These are phyloP conservation scores for Quercus alba DNA, from an alignment of 306 rosid genomes.

Conservation along the genomic window DNA sequence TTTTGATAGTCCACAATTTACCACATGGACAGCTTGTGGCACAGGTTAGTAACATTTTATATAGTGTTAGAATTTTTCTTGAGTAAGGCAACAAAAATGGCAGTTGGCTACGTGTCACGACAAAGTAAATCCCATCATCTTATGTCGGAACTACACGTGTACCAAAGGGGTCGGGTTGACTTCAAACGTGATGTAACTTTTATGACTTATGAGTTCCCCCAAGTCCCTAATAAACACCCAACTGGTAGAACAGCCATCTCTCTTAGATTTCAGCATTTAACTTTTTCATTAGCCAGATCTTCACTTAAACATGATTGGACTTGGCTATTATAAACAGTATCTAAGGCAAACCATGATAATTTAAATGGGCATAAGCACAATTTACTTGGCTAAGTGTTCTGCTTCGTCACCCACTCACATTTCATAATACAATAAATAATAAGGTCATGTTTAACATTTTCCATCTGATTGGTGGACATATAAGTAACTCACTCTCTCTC, in stretches of 20 bases:
- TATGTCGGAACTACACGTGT: constrained; percentile 65
- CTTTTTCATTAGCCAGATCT: background rate
- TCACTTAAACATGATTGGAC: constrained; percentile 5
- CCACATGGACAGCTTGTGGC: rapidly evolving
- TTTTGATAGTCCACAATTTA: too few species aligned
- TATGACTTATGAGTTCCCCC: background rate
- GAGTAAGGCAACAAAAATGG: background rate
- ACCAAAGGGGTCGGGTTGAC: constrained; percentile 37
- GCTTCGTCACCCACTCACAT: constrained; percentile 37
- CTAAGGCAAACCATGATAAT: constrained; percentile 10
- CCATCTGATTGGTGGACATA: constrained; percentile 29
- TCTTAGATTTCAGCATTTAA: background rate
- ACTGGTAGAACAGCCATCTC: background rate
- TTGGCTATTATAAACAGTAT: constrained; percentile 1
- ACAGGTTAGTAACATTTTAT: too few species aligned
- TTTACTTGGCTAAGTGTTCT: constrained; percentile 28
- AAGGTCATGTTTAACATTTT: constrained; percentile 6
- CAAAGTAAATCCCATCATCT: constrained; percentile 40
- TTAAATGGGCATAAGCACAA: constrained; percentile 18
- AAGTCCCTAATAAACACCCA: background rate
- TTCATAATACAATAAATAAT: constrained; percentile 15
- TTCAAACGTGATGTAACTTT: background rate
- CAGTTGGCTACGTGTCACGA: constrained; percentile 41
- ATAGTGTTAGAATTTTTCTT: too few species aligned
- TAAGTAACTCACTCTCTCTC: background rate